A percentile compares a stretch with the other conserved stretches of the same genome.
These are phyloP conservation scores for Aspergillus persii DNA, from an alignment of 2,329 filamentous ascomycete genomes.

Conservation along the genomic window DNA sequence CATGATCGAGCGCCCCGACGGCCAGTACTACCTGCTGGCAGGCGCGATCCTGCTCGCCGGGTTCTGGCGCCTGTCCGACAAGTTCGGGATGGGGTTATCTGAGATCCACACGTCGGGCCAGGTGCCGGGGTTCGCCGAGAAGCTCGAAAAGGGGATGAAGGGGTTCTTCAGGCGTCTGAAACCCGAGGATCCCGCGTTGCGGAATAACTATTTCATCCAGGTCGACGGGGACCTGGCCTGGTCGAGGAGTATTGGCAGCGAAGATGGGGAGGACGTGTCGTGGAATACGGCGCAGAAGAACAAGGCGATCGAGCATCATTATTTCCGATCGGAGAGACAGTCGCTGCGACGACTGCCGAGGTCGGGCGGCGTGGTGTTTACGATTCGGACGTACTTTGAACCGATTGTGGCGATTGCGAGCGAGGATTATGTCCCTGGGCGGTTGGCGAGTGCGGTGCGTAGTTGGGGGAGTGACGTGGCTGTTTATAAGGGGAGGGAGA, in stretches of 20 bases:
- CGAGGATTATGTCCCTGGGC: slow-evolving; percentile 74
- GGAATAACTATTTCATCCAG: slow-evolving; percentile 87
- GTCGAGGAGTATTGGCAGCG: slow-evolving; percentile 71
- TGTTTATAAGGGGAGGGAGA: slow-evolving; percentile 73
- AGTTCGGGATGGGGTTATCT: slow-evolving; percentile 73
- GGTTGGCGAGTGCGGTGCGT: slow-evolving; percentile 72
- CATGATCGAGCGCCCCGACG: slow-evolving; percentile 74
- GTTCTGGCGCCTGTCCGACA: slow-evolving; percentile 81
- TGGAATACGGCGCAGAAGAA: slow-evolving; percentile 78
- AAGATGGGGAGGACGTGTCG: slow-evolving; percentile 63
- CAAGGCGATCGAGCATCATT: slow-evolving; percentile 68
- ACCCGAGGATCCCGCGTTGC: slow-evolving; percentile 63
- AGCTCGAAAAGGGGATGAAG: slow-evolving; percentile 74
- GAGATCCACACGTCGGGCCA: slow-evolving; percentile 77
- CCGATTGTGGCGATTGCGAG: slow-evolving; percentile 65
- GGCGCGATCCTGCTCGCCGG: slow-evolving; percentile 74
- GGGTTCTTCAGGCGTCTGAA: slow-evolving; percentile 74
- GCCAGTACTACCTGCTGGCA: slow-evolving; percentile 76
- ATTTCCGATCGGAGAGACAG: slow-evolving; percentile 75
- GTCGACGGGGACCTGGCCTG: slow-evolving; percentile 76
- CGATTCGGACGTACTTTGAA: slow-evolving; percentile 76
- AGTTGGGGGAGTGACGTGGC: slow-evolving; percentile 80
- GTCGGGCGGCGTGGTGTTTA: slow-evolving; percentile 65
- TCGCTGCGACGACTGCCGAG: slow-evolving; percentile 62
- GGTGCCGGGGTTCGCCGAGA: slow-evolving; percentile 69